phyloP scores from a whole-genome alignment of 2,329 filamentous ascomycete genomes.

The Fusarium xylarioides region DNA sequence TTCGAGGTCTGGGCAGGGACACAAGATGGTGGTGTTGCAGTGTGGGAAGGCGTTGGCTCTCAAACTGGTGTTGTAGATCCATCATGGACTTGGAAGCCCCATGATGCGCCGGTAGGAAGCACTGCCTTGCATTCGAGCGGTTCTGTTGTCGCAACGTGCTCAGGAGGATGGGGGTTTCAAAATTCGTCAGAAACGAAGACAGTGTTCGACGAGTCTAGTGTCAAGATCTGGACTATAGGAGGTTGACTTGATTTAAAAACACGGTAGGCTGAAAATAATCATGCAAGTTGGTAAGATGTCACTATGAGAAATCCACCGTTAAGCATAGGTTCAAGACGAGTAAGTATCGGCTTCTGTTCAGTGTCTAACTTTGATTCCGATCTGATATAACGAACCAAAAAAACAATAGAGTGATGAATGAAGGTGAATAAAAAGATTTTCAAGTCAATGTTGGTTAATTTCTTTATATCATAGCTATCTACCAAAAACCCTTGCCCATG shows the following conservation, averaged over 20 bases:
- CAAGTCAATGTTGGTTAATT: not conserved
- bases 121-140: conserved; percentile 63
- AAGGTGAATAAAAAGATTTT: not conserved
- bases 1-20: conserved; percentile 73
- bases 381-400: too few species aligned
- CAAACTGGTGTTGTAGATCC: conserved; percentile 54
- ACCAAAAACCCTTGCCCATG: conserved; percentile 12
- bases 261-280: not conserved
- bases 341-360: not conserved
- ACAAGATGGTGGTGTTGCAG: conserved; percentile 61
- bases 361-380: too few species aligned
- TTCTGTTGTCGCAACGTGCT: conserved; percentile 65
- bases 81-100: conserved; percentile 61
- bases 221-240: conserved; percentile 41
- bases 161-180: conserved; percentile 59
- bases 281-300: not conserved
- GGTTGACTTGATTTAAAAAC: not conserved
- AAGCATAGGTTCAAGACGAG: not conserved
- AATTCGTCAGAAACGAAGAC: not conserved
- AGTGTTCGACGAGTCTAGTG: conserved; percentile 39
- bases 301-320: not conserved
- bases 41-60: conserved; percentile 67
- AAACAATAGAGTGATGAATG: too few species aligned
- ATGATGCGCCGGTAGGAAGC: conserved; percentile 59
- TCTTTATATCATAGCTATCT: conserved; percentile 30